A percentile compares a stretch with the other conserved stretches of the same genome.
Evolutionary conservation across 1,284 basidiomycete species (phyloP).

Genomic region (Rhodofomes roseus): DNA sequence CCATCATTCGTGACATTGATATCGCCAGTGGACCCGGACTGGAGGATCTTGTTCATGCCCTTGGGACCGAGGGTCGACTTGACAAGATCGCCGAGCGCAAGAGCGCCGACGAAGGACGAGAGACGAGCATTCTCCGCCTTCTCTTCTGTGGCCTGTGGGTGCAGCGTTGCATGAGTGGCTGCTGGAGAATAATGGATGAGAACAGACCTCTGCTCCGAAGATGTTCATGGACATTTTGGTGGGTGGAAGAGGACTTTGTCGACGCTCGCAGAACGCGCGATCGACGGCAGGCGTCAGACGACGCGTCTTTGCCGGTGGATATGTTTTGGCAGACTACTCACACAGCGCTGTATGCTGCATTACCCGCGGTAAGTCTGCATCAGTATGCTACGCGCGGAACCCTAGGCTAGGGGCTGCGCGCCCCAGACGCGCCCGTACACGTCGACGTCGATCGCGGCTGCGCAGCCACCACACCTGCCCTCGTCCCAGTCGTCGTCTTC

Average conservation of each 20-base stretch:
- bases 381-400: not conserved
- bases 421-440: conserved; percentile 7
- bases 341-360: not conserved
- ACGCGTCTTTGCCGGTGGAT: not conserved
- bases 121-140: conserved; percentile 99
- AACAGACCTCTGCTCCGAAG: conserved; percentile 40
- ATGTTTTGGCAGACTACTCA: not conserved
- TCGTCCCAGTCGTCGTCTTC: too few species aligned
- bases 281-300: not conserved
- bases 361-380: too few species aligned
- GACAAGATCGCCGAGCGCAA: conserved; percentile 95
- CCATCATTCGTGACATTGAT: conserved; percentile 99
- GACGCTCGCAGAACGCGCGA: not conserved
- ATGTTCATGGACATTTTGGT: conserved; percentile 42
- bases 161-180: not conserved
- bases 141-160: conserved; percentile 96
- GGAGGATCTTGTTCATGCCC: conserved; percentile 95
- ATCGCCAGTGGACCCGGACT: conserved; percentile 88
- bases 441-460: conserved; percentile 9
- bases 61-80: conserved; percentile 98
- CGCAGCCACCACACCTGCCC: conserved; percentile 6
- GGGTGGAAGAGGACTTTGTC: not conserved
- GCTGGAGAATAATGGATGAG: not conserved
- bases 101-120: conserved; percentile 95
- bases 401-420: not conserved